These are phyloP conservation scores for Hypholoma sublateritium DNA, from an alignment of 768 basidiomycete species.

Conservation along the genomic window DNA sequence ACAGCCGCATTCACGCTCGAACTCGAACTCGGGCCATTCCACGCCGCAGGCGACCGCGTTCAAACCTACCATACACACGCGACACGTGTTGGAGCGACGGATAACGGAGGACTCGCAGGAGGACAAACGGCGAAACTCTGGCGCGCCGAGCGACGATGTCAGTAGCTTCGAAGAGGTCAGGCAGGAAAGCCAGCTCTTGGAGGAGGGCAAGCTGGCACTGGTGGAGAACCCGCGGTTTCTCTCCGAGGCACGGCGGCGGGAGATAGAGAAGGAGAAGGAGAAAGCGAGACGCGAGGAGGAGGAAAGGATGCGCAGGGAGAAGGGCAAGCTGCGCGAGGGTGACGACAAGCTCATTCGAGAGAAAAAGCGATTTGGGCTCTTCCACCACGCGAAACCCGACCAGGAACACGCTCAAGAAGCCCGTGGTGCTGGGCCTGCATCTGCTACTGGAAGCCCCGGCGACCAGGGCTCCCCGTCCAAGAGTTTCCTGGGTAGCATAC, in stretches of 20 bases:
- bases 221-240: conserved; percentile 60
- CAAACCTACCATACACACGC: not conserved
- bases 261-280: conserved; percentile 13
- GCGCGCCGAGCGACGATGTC: conserved; percentile 4
- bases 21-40: conserved; percentile 5
- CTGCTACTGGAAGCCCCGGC: not conserved
- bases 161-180: conserved; percentile 31
- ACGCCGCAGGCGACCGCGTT: conserved; percentile 5
- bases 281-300: conserved; percentile 4
- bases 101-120: conserved; percentile 23
- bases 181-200: conserved; percentile 30
- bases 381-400: conserved; percentile 4
- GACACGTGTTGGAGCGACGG: conserved; percentile 18
- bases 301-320: not conserved
- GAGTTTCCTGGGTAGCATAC: conserved; percentile 4
- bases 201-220: conserved; percentile 35
- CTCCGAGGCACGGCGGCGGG: conserved; percentile 17
- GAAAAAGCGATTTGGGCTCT: conserved; percentile 17
- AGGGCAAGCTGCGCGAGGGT: not conserved
- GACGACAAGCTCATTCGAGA: not conserved
- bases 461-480: not conserved
- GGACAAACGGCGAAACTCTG: not conserved
- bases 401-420: not conserved
- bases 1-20: not conserved
- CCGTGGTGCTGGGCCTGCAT: not conserved